These are phyloP conservation scores for Aspergillus bombycis DNA, from an alignment of 2,329 filamentous ascomycete genomes.

Conservation along the genomic window DNA sequence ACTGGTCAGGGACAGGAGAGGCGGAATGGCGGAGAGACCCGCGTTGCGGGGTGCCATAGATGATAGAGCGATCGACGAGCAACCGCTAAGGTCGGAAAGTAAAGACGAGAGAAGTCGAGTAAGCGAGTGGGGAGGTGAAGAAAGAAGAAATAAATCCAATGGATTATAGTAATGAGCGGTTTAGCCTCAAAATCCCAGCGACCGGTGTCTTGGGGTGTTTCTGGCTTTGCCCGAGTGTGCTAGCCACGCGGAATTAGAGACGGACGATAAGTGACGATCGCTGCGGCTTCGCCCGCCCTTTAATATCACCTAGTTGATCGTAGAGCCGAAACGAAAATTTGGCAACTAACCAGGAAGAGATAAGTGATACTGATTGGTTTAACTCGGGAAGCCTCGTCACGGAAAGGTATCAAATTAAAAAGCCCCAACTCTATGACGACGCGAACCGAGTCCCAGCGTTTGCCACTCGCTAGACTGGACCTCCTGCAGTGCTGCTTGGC, in stretches of 20 bases:
- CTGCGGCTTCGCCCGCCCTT: constrained; percentile 17
- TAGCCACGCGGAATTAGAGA: constrained; percentile 9
- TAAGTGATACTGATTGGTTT: background rate
- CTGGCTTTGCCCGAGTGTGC: background rate
- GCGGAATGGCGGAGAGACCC: constrained; percentile 20
- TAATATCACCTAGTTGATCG: constrained; percentile 6
- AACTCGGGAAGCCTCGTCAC: background rate
- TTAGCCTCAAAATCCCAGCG: constrained; percentile 3
- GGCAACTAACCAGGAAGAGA: constrained; percentile 5
- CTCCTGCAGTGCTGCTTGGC: background rate
- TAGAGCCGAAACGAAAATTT: background rate
- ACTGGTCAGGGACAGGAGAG: constrained; percentile 2
- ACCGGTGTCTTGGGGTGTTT: constrained; percentile 1
- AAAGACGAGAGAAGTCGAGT: background rate
- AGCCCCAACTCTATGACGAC: background rate
- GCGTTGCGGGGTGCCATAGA: constrained; percentile 25
- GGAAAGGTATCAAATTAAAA: background rate
- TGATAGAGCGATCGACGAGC: constrained; percentile 6
- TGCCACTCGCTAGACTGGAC: background rate
- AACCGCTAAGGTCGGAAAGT: background rate
- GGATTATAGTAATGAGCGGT: constrained; percentile 1
- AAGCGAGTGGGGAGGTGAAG: background rate
- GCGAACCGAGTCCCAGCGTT: background rate
- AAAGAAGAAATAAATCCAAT: constrained; percentile 8
- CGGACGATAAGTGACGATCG: constrained; percentile 16